Percentiles rank a stretch among this genome's conserved stretches.
phyloP scores from a whole-genome alignment of 192 early-diverging fungal species.

The Glomus cerebriforme region DNA sequence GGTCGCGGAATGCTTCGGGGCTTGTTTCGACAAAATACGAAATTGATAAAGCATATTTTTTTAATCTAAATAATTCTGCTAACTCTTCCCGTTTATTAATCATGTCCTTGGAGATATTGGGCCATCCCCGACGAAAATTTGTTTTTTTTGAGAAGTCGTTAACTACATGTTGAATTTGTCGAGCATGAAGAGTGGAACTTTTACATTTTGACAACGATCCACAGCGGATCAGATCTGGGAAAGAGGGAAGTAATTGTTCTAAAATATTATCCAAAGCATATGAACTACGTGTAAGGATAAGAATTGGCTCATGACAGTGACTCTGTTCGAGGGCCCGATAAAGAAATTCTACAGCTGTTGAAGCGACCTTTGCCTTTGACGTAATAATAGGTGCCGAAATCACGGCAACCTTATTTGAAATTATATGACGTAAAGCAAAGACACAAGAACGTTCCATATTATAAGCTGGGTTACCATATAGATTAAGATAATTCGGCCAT shows the following conservation, averaged over 20 bases:
- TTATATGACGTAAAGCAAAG: conserved; percentile 30
- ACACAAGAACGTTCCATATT: conserved; percentile 33
- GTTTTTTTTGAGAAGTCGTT: background rate
- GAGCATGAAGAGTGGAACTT: background rate
- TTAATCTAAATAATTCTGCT: background rate
- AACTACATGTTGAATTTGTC: background rate
- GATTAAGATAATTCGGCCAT: background rate
- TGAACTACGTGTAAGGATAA: conserved; percentile 34
- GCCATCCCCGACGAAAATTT: background rate
- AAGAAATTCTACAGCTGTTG: conserved; percentile 31
- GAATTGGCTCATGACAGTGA: conserved; percentile 30
- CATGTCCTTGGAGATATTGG: background rate
- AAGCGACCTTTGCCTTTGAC: conserved; percentile 36
- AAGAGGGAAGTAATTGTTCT: background rate
- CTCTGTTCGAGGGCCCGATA: conserved; percentile 23
- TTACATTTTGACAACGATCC: conserved; percentile 13
- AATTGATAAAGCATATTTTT: background rate
- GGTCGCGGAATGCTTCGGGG: background rate
- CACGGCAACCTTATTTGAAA: conserved; percentile 35
- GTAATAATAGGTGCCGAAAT: conserved; percentile 35
- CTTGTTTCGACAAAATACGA: background rate
- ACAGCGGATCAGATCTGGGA: conserved; percentile 34
- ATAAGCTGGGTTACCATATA: conserved; percentile 1
- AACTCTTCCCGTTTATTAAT: background rate
- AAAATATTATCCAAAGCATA: conserved; percentile 31